Base-by-base conservation (phyloP, 495 filamentous ascomycete species). In the Neurospora sp. region DNA sequence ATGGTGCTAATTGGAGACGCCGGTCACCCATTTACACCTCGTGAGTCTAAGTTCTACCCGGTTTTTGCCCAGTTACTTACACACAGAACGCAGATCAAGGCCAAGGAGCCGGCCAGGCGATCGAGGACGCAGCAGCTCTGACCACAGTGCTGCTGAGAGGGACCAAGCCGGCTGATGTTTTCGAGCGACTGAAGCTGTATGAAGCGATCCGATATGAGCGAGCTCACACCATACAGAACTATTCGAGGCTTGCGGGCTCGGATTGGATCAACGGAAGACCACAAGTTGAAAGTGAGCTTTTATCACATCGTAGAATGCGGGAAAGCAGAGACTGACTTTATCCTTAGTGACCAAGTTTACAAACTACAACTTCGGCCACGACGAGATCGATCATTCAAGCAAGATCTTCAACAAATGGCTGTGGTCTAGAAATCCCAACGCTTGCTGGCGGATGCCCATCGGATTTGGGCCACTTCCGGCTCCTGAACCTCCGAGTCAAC, bases 1-100 rank as follows among this genome's bases (percentile, higher is more conserved):
- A 71, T 90, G 39, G 87, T 83, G 6, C 78, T 89, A 0, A 69
- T 92, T 5, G 90, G 90, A 3, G 90, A 91, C 83, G 86, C 90
- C 0, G 89, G 87, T 38, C 89, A 92, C 80, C 89, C 89, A 6
- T 90, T 91, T 76, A 76, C 85, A 40, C 88, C 88, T 7, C 75
- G 79, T 81, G 46, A 77, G 76, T 42, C 11, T 0, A 20, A 7
- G 42, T 10, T 27, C 31, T 11, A 4, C 41, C 23, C 5, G 1
- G 4, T 9, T 3, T n/a, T n/a, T 70, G 11, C 6, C 46, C 3
- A 39, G 14, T 27, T 14, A 39, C 62, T 72, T 10, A 71, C 69
- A 54, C 39, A 73, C 18, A 9, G 14, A 27, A 42, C 9, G 46
- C 41, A 81, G 82, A 86, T 70, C 84, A 87, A 76, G 87, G 86